Conservation (phyloP, 2,329 filamentous ascomycete species). For the Penicillium decumbens region DNA sequence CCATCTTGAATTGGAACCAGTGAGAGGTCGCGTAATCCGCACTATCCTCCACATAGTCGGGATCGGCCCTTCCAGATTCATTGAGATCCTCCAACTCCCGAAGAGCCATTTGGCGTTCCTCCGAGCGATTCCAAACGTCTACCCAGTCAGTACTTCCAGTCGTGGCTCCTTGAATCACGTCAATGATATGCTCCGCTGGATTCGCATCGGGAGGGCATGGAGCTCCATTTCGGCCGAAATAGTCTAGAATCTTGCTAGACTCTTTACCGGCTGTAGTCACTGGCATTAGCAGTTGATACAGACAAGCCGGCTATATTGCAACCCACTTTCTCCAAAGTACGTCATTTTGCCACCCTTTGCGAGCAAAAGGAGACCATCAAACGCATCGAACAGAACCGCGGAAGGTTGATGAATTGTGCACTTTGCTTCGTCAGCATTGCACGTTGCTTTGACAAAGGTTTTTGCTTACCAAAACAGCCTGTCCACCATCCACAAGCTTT, state of each 20-base stretch:
- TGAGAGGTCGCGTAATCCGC: slow-evolving; percentile 38
- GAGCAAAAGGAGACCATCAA: slow-evolving; percentile 62
- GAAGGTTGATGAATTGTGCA: slow-evolving; percentile 67
- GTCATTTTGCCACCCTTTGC: slow-evolving; percentile 62
- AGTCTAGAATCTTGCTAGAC: slow-evolving; percentile 42
- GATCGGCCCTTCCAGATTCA: slow-evolving; percentile 14
- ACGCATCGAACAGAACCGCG: slow-evolving; percentile 61
- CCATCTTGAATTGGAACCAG: slow-evolving; percentile 39
- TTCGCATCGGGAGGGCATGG: slow-evolving; percentile 51
- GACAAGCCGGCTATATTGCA: neutral
- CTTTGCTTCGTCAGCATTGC: slow-evolving; percentile 12
- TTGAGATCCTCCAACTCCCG: slow-evolving; percentile 28
- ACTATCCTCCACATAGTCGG: slow-evolving; percentile 29
- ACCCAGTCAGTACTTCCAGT: slow-evolving; percentile 30
- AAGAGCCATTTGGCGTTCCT: slow-evolving; percentile 26
- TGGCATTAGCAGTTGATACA: neutral
- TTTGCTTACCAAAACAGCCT: slow-evolving; percentile 56
- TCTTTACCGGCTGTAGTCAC: slow-evolving; percentile 28
- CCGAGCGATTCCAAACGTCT: slow-evolving; percentile 30
- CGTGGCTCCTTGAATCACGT: slow-evolving; percentile 31
- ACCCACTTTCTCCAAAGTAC: slow-evolving; percentile 57
- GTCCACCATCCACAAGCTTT: slow-evolving; percentile 61
- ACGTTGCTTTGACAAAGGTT: neutral
- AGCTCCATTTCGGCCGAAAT: slow-evolving; percentile 52
- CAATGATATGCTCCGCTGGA: slow-evolving; percentile 48